Percentiles rank a stretch among this genome's conserved stretches.
Evolutionary conservation across 495 filamentous ascomycete genomes (phyloP).

Genomic region (Neurospora tetrasperma): DNA sequence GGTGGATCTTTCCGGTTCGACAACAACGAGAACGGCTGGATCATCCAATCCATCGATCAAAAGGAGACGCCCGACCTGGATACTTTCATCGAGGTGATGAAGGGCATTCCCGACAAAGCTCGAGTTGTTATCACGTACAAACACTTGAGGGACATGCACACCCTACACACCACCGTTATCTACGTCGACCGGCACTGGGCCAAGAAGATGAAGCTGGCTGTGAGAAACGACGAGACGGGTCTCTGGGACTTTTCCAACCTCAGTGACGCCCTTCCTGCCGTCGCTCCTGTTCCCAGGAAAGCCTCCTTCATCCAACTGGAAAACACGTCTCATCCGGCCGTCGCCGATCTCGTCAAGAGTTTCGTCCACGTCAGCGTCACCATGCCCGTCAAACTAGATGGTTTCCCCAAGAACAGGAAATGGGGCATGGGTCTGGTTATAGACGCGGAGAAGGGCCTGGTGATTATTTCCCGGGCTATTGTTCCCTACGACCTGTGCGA

Average conservation of each 20-base stretch:
- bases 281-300: slow-evolving; percentile 57
- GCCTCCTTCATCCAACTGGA: slow-evolving; percentile 87
- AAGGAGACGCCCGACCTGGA: slow-evolving; percentile 78
- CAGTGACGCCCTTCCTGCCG: slow-evolving; percentile 64
- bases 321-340: slow-evolving; percentile 78
- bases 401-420: slow-evolving; percentile 85
- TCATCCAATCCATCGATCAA: slow-evolving; percentile 81
- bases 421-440: slow-evolving; percentile 93
- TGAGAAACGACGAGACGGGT: slow-evolving; percentile 82
- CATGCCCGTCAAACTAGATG: slow-evolving; percentile 92
- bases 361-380: slow-evolving; percentile 88
- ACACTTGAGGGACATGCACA: slow-evolving; percentile 90
- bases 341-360: slow-evolving; percentile 83
- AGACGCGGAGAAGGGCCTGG: slow-evolving; percentile 89
- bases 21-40: slow-evolving; percentile 80
- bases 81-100: slow-evolving; percentile 86
- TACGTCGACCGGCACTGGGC: slow-evolving; percentile 94
- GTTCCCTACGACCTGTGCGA: slow-evolving; percentile 96
- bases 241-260: slow-evolving; percentile 92
- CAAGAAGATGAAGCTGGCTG: slow-evolving; percentile 83
- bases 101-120: slow-evolving; percentile 75
- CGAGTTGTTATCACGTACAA: slow-evolving; percentile 91
- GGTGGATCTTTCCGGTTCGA: slow-evolving; percentile 93
- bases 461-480: slow-evolving; percentile 84
- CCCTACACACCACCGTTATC: slow-evolving; percentile 82